These are phyloP conservation scores for Hypomyces rosellus DNA, from an alignment of 2,329 filamentous ascomycete genomes.

Conservation along the genomic window DNA sequence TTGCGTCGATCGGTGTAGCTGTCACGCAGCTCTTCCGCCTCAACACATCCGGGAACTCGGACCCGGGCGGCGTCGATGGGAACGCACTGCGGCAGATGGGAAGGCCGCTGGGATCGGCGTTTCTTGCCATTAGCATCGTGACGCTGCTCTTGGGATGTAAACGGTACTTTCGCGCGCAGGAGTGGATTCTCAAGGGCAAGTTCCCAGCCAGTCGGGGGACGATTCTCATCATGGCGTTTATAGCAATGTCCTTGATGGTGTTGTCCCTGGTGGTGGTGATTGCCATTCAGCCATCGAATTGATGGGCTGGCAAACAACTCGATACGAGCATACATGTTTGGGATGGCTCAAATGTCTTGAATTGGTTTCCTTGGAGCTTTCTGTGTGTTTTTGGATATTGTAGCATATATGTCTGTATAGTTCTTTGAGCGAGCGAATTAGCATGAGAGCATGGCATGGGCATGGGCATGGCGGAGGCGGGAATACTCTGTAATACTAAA, in stretches of 20 bases:
- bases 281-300: conserved; percentile 40
- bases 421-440: too few species aligned
- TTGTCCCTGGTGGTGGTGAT: conserved; percentile 54
- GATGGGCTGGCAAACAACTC: not conserved
- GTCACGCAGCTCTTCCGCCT: conserved; percentile 81
- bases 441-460: too few species aligned
- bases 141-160: conserved; percentile 72
- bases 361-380: not conserved
- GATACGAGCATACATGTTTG: not conserved
- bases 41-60: conserved; percentile 45
- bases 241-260: conserved; percentile 59
- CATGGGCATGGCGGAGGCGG: not conserved
- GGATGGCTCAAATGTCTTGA: not conserved
- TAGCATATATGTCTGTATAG: not conserved
- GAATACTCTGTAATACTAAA: not conserved
- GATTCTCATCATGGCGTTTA: conserved; percentile 60
- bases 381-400: not conserved
- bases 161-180: conserved; percentile 69
- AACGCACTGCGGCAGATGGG: conserved; percentile 56
- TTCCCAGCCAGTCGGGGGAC: conserved; percentile 74
- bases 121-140: conserved; percentile 68
- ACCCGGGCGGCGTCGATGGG: conserved; percentile 24
- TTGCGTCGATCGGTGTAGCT: conserved; percentile 76
- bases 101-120: conserved; percentile 69
- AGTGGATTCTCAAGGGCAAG: conserved; percentile 74